These are phyloP conservation scores for Auricularia sp. DNA, from an alignment of 768 basidiomycete species.

Conservation along the genomic window DNA sequence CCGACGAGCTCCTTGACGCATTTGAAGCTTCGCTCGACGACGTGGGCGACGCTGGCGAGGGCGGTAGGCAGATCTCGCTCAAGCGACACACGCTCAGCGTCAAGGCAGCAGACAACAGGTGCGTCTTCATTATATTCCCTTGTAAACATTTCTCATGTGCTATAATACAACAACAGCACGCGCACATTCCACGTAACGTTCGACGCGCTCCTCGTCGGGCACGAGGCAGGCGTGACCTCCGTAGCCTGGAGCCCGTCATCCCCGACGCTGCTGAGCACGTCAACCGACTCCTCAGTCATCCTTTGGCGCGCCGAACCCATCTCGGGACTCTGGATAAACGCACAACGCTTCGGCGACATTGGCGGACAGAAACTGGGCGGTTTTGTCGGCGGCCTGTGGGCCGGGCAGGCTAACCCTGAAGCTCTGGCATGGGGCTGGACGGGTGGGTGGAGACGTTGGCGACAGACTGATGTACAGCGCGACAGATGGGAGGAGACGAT, in stretches of 20 bases:
- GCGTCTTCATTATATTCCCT: constrained; percentile 9
- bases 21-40: constrained; percentile 79
- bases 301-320: constrained; percentile 77
- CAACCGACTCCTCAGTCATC: constrained; percentile 91
- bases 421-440: constrained; percentile 88
- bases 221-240: constrained; percentile 86
- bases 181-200: constrained; percentile 72
- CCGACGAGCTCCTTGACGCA: constrained; percentile 71
- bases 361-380: constrained; percentile 86
- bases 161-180: constrained; percentile 17
- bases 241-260: constrained; percentile 65
- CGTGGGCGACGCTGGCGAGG: constrained; percentile 62
- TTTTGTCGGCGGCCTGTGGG: constrained; percentile 87
- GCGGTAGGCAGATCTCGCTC: constrained; percentile 76
- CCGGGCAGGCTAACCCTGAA: constrained; percentile 33
- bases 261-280: constrained; percentile 75
- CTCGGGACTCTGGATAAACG: constrained; percentile 74
- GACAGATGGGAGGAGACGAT: constrained; percentile 58
- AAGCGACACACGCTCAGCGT: constrained; percentile 74
- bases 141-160: not conserved
- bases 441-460: constrained; percentile 90
- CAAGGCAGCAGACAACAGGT: constrained; percentile 36
- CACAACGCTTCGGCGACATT: constrained; percentile 87
- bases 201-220: constrained; percentile 91
- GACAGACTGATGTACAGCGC: constrained; percentile 22